Evolutionary conservation across 495 filamentous ascomycete genomes (phyloP).

Genomic region (Bombardia bombarda): DNA sequence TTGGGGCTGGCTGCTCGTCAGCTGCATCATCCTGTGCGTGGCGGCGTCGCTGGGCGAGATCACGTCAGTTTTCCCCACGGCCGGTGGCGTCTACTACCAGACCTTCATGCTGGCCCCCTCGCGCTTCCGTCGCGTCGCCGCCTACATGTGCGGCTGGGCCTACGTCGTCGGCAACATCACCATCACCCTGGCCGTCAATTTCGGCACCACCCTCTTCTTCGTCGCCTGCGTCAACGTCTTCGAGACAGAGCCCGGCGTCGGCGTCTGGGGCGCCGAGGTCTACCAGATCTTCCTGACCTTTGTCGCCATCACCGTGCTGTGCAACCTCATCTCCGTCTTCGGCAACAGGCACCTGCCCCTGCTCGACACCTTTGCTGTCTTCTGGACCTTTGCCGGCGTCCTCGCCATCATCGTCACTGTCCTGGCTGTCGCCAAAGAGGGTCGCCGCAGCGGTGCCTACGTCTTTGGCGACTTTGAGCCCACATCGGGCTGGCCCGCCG

Average conservation of each 20-base stretch:
- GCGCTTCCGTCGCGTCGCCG: slow-evolving; percentile 35
- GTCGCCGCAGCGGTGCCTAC: slow-evolving; percentile 30
- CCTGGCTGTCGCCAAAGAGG: slow-evolving; percentile 36
- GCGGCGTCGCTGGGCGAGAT: slow-evolving; percentile 48
- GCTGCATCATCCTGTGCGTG: slow-evolving; percentile 42
- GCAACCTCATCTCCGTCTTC: slow-evolving; percentile 46
- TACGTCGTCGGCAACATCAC: slow-evolving; percentile 64
- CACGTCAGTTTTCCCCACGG: slow-evolving; percentile 48
- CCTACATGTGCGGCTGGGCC: slow-evolving; percentile 61
- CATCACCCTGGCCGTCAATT: slow-evolving; percentile 61
- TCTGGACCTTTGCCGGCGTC: slow-evolving; percentile 42
- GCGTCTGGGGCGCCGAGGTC: slow-evolving; percentile 32
- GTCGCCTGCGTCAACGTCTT: slow-evolving; percentile 48
- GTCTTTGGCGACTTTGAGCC: slow-evolving; percentile 38
- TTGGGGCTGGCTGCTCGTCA: slow-evolving; percentile 51
- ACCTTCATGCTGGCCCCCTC: slow-evolving; percentile 45
- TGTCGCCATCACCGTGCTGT: slow-evolving; percentile 46
- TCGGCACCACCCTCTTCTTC: slow-evolving; percentile 51
- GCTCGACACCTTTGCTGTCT: slow-evolving; percentile 48
- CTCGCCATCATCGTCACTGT: slow-evolving; percentile 36
- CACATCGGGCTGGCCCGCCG: slow-evolving; percentile 39
- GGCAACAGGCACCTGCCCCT: slow-evolving; percentile 49
- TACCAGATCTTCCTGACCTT: slow-evolving; percentile 57
- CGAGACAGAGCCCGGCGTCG: slow-evolving; percentile 27
- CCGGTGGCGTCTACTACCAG: slow-evolving; percentile 50